These are phyloP conservation scores for Thamnidium elegans DNA, from an alignment of 192 early-diverging fungal genomes.

Conservation along the genomic window DNA sequence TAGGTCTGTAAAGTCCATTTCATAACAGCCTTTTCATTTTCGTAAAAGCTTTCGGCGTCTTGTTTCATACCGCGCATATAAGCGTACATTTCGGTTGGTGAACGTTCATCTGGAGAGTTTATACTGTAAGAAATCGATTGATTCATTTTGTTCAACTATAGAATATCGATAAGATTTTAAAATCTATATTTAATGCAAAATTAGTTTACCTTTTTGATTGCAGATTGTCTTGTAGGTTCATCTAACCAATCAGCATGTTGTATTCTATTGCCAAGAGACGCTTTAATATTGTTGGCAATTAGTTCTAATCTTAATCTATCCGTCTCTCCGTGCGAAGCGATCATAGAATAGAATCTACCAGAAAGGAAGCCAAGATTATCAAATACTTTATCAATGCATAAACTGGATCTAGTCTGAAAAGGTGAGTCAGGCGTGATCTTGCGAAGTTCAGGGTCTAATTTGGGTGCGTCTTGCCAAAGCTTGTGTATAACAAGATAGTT, in stretches of 20 bases:
- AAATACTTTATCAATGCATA: conserved; percentile 9
- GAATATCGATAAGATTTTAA: not conserved
- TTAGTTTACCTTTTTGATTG: conserved; percentile 35
- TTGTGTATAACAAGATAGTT: not conserved
- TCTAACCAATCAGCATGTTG: conserved; percentile 46
- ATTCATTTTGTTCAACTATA: conserved; percentile 8
- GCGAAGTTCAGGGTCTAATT: not conserved
- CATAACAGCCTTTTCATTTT: conserved; percentile 54
- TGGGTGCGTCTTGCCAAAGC: not conserved
- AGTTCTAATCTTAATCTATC: conserved; percentile 37
- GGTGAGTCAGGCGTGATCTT: not conserved
- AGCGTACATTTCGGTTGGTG: not conserved
- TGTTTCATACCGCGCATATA: not conserved
- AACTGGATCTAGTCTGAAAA: conserved; percentile 5
- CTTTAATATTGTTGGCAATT: conserved; percentile 40
- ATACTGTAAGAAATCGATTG: conserved; percentile 50
- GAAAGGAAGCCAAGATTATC: conserved; percentile 21
- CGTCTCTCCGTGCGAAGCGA: conserved; percentile 41
- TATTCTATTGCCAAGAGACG: conserved; percentile 31
- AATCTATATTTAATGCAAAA: not conserved
- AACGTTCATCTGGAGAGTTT: conserved; percentile 48
- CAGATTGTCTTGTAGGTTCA: conserved; percentile 34
- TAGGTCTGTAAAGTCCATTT: conserved; percentile 36
- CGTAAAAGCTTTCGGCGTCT: conserved; percentile 48
- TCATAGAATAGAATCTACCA: conserved; percentile 47